These are phyloP conservation scores for Fusarium sp. DNA, from an alignment of 2,329 filamentous ascomycete species.

Conservation along the genomic window DNA sequence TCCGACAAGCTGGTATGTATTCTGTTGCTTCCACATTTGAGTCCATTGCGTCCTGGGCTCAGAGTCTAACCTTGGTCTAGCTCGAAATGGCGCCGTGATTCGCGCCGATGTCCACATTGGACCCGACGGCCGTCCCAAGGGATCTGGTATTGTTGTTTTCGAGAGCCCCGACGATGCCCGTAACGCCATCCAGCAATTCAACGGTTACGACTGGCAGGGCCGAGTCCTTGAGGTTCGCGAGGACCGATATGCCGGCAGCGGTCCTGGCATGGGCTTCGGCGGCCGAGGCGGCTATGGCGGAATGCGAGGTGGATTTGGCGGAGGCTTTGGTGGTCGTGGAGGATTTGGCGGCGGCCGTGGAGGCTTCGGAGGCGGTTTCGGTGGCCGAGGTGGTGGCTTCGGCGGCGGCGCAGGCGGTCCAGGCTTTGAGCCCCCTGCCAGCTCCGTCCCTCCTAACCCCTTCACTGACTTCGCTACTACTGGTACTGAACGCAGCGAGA, in stretches of 20 bases:
- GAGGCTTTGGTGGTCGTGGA: constrained; percentile 61
- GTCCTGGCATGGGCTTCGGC: constrained; percentile 59
- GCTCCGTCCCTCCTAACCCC: constrained; percentile 73
- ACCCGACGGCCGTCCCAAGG: constrained; percentile 91
- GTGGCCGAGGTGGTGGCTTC: constrained; percentile 55
- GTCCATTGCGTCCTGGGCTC: constrained; percentile 1
- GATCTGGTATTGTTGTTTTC: constrained; percentile 95
- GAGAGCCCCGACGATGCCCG: constrained; percentile 94
- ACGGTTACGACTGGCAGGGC: constrained; percentile 98
- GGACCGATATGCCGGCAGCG: constrained; percentile 83
- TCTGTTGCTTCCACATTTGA: neutral
- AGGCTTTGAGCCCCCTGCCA: constrained; percentile 58
- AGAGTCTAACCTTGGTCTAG: constrained; percentile 41
- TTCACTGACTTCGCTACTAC: constrained; percentile 93
- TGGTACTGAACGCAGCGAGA: constrained; percentile 81
- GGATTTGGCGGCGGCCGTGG: constrained; percentile 57
- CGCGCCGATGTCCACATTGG: constrained; percentile 95
- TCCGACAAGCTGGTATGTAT: constrained; percentile 92
- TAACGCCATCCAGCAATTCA: constrained; percentile 96
- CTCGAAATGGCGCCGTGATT: constrained; percentile 78
- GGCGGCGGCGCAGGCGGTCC: constrained; percentile 54
- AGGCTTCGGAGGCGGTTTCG: constrained; percentile 53
- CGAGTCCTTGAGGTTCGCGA: constrained; percentile 92
- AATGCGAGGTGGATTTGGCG: constrained; percentile 66
- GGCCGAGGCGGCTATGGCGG: constrained; percentile 68